Evolutionary conservation across 495 filamentous ascomycete genomes (phyloP).

Genomic region (Talaromyces nanjingensis): DNA sequence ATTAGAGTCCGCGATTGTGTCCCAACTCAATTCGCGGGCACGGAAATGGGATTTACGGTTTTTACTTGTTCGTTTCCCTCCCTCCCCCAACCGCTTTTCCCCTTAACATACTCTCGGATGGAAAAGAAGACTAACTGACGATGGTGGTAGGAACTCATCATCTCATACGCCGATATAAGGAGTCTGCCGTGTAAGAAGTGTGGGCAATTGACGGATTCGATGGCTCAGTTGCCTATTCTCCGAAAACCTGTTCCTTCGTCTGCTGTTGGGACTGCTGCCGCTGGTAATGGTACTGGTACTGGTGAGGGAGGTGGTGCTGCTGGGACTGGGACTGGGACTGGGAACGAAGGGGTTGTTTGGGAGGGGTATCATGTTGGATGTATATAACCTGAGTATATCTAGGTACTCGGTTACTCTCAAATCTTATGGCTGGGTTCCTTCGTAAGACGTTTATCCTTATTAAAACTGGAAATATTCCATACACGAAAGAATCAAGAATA

Average conservation of each 20-base stretch:
- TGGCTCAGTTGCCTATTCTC: slow-evolving; percentile 31
- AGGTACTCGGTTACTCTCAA: no score
- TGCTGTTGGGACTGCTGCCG: slow-evolving; percentile 9
- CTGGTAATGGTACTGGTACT: not conserved
- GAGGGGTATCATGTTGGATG: slow-evolving; percentile 24
- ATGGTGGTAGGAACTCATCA: slow-evolving; percentile 29
- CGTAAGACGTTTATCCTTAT: not conserved
- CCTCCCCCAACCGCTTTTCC: not conserved
- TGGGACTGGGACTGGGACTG: not conserved
- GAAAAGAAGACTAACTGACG: not conserved
- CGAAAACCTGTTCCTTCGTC: slow-evolving; percentile 16
- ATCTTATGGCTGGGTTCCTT: no score
- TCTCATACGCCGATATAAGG: slow-evolving; percentile 35
- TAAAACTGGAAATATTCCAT: not conserved
- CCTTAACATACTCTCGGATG: no score
- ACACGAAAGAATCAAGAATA: not conserved
- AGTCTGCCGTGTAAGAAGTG: slow-evolving; percentile 34
- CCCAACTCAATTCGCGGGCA: slow-evolving; percentile 29
- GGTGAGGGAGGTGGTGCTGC: slow-evolving; percentile 6
- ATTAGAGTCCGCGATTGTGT: slow-evolving; percentile 25
- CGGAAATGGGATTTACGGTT: slow-evolving; percentile 38
- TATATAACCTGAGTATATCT: not conserved
- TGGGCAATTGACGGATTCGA: slow-evolving; percentile 28
- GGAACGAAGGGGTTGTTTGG: slow-evolving; percentile 14
- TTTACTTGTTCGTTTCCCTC: slow-evolving; percentile 27